Evolutionary conservation across 495 filamentous ascomycete genomes (phyloP).

Genomic region (Neurospora sp.): DNA sequence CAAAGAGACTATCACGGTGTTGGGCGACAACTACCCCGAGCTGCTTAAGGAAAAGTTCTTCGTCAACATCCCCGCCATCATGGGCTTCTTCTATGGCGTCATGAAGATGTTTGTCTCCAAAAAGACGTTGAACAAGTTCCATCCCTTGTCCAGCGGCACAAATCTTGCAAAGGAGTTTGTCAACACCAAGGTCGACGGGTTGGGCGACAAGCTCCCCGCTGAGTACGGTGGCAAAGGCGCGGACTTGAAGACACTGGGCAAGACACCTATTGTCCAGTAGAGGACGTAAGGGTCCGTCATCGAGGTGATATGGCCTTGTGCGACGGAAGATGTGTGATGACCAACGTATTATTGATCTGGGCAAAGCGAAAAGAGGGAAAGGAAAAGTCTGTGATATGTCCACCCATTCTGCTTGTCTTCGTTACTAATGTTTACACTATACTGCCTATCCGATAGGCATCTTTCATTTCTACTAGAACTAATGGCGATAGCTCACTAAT

Average conservation of each 20-base stretch:
- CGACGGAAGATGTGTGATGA: neutral
- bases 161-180: slow-evolving; percentile 55
- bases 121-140: slow-evolving; percentile 79
- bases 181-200: slow-evolving; percentile 29
- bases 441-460: neutral
- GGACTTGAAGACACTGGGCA: slow-evolving; percentile 30
- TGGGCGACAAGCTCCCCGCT: slow-evolving; percentile 54
- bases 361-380: neutral
- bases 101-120: slow-evolving; percentile 71
- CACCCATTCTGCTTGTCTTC: neutral
- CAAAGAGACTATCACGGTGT: slow-evolving; percentile 67
- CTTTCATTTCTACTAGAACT: neutral
- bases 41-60: slow-evolving; percentile 83
- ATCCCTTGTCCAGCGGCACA: slow-evolving; percentile 66
- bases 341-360: neutral
- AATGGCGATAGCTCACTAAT: neutral
- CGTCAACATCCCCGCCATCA: slow-evolving; percentile 77
- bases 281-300: neutral
- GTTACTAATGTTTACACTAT: neutral
- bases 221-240: slow-evolving; percentile 64
- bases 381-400: neutral
- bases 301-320: neutral
- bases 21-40: slow-evolving; percentile 75
- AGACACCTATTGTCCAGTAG: slow-evolving; percentile 21
- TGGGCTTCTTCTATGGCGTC: slow-evolving; percentile 74